These are phyloP conservation scores for Aurifilum marmelostoma DNA, from an alignment of 2,329 filamentous ascomycete species.

Conservation along the genomic window DNA sequence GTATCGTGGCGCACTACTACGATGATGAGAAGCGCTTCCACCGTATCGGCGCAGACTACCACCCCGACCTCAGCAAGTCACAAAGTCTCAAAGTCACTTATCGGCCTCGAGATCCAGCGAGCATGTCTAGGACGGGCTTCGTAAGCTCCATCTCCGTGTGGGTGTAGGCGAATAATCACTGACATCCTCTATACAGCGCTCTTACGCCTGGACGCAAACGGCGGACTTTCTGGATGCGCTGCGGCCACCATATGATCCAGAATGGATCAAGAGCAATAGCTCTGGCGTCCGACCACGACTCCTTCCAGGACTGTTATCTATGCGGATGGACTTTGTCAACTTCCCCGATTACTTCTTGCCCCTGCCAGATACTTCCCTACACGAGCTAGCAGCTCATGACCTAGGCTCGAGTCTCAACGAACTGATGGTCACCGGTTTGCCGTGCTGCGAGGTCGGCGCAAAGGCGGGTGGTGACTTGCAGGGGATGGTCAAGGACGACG, in stretches of 20 bases:
- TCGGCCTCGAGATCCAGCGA: slow-evolving; percentile 47
- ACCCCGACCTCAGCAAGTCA: slow-evolving; percentile 47
- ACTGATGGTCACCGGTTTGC: slow-evolving; percentile 56
- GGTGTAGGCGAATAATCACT: background rate
- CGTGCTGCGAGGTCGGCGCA: slow-evolving; percentile 51
- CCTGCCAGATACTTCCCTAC: slow-evolving; percentile 51
- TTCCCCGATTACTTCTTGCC: slow-evolving; percentile 52
- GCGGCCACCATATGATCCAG: slow-evolving; percentile 54
- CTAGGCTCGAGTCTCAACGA: slow-evolving; percentile 58
- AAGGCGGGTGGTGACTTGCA: slow-evolving; percentile 52
- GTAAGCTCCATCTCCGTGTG: background rate
- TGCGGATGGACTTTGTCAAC: slow-evolving; percentile 60
- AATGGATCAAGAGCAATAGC: slow-evolving; percentile 36
- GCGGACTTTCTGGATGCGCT: slow-evolving; percentile 56
- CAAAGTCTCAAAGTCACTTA: slow-evolving; percentile 47
- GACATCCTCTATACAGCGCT: slow-evolving; percentile 38
- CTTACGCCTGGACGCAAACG: slow-evolving; percentile 58
- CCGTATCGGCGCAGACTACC: slow-evolving; percentile 47
- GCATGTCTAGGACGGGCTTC: slow-evolving; percentile 54
- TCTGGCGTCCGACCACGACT: slow-evolving; percentile 43
- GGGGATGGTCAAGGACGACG: slow-evolving; percentile 58
- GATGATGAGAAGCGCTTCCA: slow-evolving; percentile 52
- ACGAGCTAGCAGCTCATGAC: slow-evolving; percentile 57
- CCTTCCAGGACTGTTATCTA: slow-evolving; percentile 49
- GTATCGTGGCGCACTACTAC: slow-evolving; percentile 59